Evolutionary conservation across 257 asterid species (phyloP).

Genomic region (Rauvolfia tetraphylla): DNA sequence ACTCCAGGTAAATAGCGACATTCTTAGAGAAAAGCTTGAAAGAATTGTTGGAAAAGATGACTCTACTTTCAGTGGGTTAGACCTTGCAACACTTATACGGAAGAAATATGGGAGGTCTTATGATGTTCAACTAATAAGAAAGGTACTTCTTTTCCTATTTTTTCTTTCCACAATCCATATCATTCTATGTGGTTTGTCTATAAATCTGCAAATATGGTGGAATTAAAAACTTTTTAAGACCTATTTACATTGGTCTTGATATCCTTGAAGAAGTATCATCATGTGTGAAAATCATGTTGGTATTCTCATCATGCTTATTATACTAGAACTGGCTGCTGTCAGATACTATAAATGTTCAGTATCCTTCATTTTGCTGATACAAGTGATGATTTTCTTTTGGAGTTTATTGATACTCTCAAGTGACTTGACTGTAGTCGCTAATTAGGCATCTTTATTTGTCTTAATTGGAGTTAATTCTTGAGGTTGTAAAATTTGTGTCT

Average conservation of each 20-base stretch:
- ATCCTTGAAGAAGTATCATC: not conserved
- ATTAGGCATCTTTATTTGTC: not conserved
- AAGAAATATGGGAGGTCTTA: conserved; percentile 90
- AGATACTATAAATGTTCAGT: not conserved
- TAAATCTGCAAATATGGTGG: not conserved
- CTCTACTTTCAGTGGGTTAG: conserved; percentile 82
- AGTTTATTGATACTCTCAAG: not conserved
- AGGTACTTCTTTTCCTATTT: conserved; percentile 45
- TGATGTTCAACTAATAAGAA: conserved; percentile 89
- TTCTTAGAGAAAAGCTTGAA: conserved; percentile 66
- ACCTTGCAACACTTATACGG: conserved; percentile 88
- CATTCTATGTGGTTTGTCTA: not conserved
- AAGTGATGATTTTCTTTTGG: not conserved
- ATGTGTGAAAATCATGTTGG: not conserved
- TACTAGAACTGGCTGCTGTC: not conserved
- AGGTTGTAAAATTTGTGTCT: not conserved
- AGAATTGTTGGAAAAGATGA: conserved; percentile 78
- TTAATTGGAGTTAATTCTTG: not conserved
- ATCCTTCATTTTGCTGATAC: not conserved
- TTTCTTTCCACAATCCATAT: conserved; percentile 1
- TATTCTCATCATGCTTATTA: not conserved
- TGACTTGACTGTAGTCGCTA: not conserved
- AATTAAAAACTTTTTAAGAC: not conserved
- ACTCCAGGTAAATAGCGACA: conserved; percentile 55
- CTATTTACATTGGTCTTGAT: not conserved